Evolutionary conservation across 495 filamentous ascomycete species (phyloP).

Genomic region (Trichocladium antarcticum): DNA sequence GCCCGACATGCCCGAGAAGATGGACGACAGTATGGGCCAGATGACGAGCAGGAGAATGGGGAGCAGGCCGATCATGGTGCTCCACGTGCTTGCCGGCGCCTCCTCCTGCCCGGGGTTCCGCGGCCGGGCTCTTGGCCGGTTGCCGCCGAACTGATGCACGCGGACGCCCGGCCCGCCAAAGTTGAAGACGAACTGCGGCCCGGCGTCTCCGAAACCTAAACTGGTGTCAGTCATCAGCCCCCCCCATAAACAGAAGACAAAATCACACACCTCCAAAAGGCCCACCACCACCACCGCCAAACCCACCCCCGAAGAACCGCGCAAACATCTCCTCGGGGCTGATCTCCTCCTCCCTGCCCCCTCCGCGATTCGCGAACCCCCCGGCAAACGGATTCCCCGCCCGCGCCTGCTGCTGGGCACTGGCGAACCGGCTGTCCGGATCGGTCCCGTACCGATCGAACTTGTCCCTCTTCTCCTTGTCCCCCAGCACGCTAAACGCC

Average conservation of each 20-base stretch:
- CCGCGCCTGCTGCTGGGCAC: conserved; percentile 40
- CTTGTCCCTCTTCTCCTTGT: conserved; percentile 78
- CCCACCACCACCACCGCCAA: conserved; percentile 48
- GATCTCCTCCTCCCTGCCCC: conserved; percentile 62
- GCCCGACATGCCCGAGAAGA: conserved; percentile 54
- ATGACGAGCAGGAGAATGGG: conserved; percentile 83
- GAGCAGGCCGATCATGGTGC: conserved; percentile 54
- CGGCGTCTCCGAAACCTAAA: conserved; percentile 52
- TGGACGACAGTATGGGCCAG: conserved; percentile 69
- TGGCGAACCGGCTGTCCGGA: conserved; percentile 74
- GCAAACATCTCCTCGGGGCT: conserved; percentile 94
- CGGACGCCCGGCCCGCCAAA: conserved; percentile 72
- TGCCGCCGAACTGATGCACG: conserved; percentile 78
- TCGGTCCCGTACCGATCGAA: conserved; percentile 86
- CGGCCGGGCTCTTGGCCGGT: conserved; percentile 55
- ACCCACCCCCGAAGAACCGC: conserved; percentile 67
- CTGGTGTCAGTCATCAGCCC: background rate
- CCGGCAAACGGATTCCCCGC: conserved; percentile 57
- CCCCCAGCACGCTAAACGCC: conserved; percentile 86
- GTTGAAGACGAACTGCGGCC: conserved; percentile 85
- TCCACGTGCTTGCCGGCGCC: conserved; percentile 38
- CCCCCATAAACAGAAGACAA: background rate
- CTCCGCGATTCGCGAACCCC: conserved; percentile 48
- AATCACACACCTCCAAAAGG: conserved; percentile 30
- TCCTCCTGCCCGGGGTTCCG: conserved; percentile 50